These are phyloP conservation scores for Paramecium tetraurelia DNA, from an alignment of 73 alveolate species.

Conservation along the genomic window DNA sequence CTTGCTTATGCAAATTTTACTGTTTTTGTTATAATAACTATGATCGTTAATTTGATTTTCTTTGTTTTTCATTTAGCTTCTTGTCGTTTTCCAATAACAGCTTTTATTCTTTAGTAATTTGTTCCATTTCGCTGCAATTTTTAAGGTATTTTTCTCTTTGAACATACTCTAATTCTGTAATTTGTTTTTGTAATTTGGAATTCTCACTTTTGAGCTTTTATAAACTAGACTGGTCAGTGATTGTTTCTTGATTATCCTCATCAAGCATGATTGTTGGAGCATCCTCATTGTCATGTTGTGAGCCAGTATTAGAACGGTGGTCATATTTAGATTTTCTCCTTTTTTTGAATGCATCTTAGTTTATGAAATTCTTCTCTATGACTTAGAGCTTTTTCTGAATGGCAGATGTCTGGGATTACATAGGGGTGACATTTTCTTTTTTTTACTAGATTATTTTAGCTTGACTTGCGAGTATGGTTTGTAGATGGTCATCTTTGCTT, in stretches of 20 bases:
- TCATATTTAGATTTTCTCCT: slow-evolving; percentile 11
- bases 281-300: neutral
- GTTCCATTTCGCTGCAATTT: neutral
- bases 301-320: neutral
- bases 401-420: neutral
- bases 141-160: neutral
- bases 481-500: neutral
- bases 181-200: neutral
- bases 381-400: neutral
- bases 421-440: neutral
- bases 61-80: neutral
- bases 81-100: neutral
- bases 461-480: neutral
- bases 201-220: neutral
- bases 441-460: neutral
- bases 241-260: neutral
- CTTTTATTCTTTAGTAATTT: neutral
- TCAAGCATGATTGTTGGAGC: neutral
- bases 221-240: neutral
- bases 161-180: neutral
- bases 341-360: neutral
- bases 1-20: neutral
- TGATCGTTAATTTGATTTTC: neutral
- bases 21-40: neutral
- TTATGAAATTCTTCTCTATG: neutral